Conservation (phyloP, 2,329 filamentous ascomycete genomes). For the Thielaviopsis ethacetica region DNA sequence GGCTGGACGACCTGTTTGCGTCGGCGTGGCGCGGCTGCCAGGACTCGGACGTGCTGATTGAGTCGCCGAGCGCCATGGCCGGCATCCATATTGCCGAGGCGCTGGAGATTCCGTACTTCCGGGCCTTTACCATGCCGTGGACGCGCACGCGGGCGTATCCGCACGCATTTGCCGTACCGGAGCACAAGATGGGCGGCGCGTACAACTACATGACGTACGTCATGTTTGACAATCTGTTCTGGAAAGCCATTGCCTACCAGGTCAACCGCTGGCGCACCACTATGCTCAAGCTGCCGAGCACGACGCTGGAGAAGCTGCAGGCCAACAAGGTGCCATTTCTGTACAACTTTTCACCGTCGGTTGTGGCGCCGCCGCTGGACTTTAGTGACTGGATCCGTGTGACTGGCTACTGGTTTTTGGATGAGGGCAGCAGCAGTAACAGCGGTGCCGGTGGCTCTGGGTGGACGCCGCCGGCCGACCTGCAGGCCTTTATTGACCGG, state of each 20-base stretch:
- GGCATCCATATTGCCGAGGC: constrained; percentile 96
- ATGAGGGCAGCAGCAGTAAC: constrained; percentile 53
- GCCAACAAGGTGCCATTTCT: constrained; percentile 95
- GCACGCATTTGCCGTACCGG: constrained; percentile 85
- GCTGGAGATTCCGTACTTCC: constrained; percentile 83
- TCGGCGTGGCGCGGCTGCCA: constrained; percentile 76
- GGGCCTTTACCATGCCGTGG: constrained; percentile 98
- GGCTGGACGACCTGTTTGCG: constrained; percentile 75
- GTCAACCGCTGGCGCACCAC: constrained; percentile 86
- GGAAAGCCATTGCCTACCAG: constrained; percentile 81
- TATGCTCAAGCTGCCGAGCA: constrained; percentile 61
- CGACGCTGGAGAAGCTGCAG: constrained; percentile 78
- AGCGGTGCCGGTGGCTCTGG: constrained; percentile 19
- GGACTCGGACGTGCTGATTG: constrained; percentile 76
- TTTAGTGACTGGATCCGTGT: constrained; percentile 97
- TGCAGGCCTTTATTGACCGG: constrained; percentile 67
- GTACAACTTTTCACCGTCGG: constrained; percentile 89
- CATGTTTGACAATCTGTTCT: constrained; percentile 93
- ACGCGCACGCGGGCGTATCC: constrained; percentile 89
- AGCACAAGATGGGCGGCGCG: constrained; percentile 83
- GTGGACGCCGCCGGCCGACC: constrained; percentile 60
- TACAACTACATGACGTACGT: constrained; percentile 95
- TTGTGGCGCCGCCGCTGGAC: constrained; percentile 87
- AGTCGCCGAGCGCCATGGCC: constrained; percentile 91
- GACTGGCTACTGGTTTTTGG: constrained; percentile 95